Base-by-base conservation (phyloP, 148 eudicot genomes). In the Vaccinium myrtillus region DNA sequence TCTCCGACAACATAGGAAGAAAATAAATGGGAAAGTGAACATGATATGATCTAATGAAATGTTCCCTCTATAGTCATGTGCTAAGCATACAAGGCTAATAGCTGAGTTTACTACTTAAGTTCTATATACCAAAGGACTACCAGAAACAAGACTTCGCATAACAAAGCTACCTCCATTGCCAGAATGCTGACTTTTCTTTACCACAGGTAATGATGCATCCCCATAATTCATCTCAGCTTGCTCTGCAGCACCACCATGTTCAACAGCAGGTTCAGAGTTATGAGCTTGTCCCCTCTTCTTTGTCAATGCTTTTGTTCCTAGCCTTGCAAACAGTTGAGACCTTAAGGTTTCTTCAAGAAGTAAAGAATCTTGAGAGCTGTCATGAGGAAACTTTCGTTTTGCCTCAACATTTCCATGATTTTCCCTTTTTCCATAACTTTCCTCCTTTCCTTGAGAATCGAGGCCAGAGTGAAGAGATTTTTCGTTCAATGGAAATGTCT, bases 321-420 rank as follows among this genome's bases (percentile, higher is more conserved):
- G 88, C 87, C 92, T 90, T 70, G 91, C 91, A 90, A 92, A 85
- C 87, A 94, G 87, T 88, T 91, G 92, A 71, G 98, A 90, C 88
- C 98, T 89, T 76, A 94, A 83, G 69, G 93, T 87, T 82, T 92
- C 94, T 87, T 94, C 95, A 32, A 91, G 98, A 85, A 87, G 86
- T 75, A 94, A 87, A 51, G 94, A 86, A 82, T 94, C 95, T 77
- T 85, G 90, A 51, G 91, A 83, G 78, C 75, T 84, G 81, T 89
- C 91, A 48, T 58, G 63, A 49, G 89, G 39, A 30, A 74, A 78
- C 43, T 80, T 81, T 39, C 77, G 79, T 74, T 81, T 67, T 76
- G 82, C 77, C 75, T 86, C 90, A 77, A 85, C 71, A 76, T 78
- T 82, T 16, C 30, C 75, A 18, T 83, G 85, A 65, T 83, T 86